Evolutionary conservation across 192 early-diverging fungal species (phyloP).

Genomic region (Geranomyces variabilis): DNA sequence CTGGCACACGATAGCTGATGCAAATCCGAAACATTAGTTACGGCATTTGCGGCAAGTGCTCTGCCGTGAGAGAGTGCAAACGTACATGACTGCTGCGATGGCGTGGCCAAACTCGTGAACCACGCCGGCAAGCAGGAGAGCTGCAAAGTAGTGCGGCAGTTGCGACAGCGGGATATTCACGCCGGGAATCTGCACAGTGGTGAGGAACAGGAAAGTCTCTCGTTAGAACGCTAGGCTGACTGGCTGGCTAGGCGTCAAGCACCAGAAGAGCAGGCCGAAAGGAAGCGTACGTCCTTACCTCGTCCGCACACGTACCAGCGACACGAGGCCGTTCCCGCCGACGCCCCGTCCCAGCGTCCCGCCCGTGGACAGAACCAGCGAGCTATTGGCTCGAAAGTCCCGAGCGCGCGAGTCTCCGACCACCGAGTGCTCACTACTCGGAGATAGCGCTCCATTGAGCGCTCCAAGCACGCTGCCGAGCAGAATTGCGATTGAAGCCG

Average conservation of each 20-base stretch:
- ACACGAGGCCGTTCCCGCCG: slow-evolving; percentile 57
- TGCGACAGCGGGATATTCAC: slow-evolving; percentile 72
- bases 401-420: slow-evolving; percentile 3
- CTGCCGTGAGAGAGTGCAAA: too few species aligned
- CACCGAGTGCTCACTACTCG: slow-evolving; percentile 19
- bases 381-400: slow-evolving; percentile 26
- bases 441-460: background rate
- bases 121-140: slow-evolving; percentile 64
- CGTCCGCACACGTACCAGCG: slow-evolving; percentile 53
- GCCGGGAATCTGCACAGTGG: slow-evolving; percentile 77
- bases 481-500: slow-evolving; percentile 50
- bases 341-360: slow-evolving; percentile 23
- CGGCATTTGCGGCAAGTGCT: too few species aligned
- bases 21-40: background rate
- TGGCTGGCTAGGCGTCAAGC: too few species aligned
- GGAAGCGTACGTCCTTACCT: background rate
- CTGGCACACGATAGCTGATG: slow-evolving; percentile 59
- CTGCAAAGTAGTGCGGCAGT: slow-evolving; percentile 67
- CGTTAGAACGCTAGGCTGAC: too few species aligned
- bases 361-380: slow-evolving; percentile 32
- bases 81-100: slow-evolving; percentile 64
- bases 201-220: background rate
- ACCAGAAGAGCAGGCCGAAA: too few species aligned
- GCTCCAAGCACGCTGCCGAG: background rate
- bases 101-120: slow-evolving; percentile 79